Evolutionary conservation across 192 early-diverging fungal species (phyloP), one percentile per base, ranked within the genome.

Genomic region (Umbelopsis ramanniana): DNA sequence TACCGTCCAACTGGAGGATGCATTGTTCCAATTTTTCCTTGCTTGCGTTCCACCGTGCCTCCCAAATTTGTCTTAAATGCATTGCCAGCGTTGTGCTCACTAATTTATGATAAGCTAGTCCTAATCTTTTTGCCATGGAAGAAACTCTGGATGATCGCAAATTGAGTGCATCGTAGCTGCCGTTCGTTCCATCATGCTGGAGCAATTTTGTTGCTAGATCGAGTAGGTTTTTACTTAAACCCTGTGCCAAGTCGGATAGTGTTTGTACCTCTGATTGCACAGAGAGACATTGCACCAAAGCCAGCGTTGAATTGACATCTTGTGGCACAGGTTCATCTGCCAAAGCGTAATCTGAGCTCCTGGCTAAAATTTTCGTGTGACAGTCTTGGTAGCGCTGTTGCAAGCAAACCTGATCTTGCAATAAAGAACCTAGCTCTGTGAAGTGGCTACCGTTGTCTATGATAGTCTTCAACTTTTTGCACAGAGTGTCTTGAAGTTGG

Each of bases 1-100:
- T 37, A 7, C 11, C 57, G 23, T 63, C 57, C 17, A 63, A 10
- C 33, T 29, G 19, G 2, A n/a, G 15, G 1, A 63, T 15, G 26
- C 57, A 63, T 63, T 63, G 33, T 15, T 63, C 57, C 14, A 63
- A 29, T 8, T 63, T 63, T 6, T 29, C 15, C 33, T 63, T 63
- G 17, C 24, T n/a, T 63, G 33, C 4, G 0, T 19, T 37, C 57
- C 57, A 63, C 26, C 26, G 17, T 14, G 15, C 35, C 33, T 63
- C 57, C 57, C 57, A 63, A 8, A 29, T 63, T 37, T 63, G 57
- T 37, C 33, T 0, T 35, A 38, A 29, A 63, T 63, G 26, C 19
- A 63, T 19, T 1, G 57, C 33, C 6, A 63, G 15, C 0, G 57
- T 38, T 17, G 57, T 37, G 11, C 33, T 17, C 14, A 37, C 33